Base-by-base conservation (phyloP, 306 rosid genomes). In the Boehmeria nivea region DNA sequence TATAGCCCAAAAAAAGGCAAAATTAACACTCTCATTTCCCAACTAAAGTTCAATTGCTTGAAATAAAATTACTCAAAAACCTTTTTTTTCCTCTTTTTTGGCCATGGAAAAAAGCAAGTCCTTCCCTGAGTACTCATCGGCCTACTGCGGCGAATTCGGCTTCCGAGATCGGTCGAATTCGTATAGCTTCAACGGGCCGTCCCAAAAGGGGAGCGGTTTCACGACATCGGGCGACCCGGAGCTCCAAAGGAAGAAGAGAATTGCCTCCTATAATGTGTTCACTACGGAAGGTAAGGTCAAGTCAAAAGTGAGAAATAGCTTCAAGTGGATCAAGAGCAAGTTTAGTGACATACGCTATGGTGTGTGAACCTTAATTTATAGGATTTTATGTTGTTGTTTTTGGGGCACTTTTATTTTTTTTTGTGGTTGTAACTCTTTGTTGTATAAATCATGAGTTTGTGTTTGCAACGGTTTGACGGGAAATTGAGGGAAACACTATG, bases 321-420 rank as follows among this genome's bases (percentile, higher is more conserved):
- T 88, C 81, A 85, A 83, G 72, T 88, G 96, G 96, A 85, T 88
- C 86, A 85, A 85, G 76, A 78, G 72, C 72, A 88, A 83, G 84
- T 65, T 88, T 69, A 72, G 67, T 31, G 90, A 88, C 62, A 51
- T 64, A 40, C 85, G 90, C 39, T 74, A 78, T 13, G 94, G 94
- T 53, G 77, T 72, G 59, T 84, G 81, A 81, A 16, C 33, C 1
- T 31, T 4, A 0, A 31, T 31, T 4, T 31, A 31, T 31, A 31
- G n/a, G n/a, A n/a, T n/a, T n/a, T n/a, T n/a, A n/a, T n/a, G n/a
- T n/a, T n/a, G n/a, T n/a, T n/a, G n/a, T n/a, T n/a, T n/a, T n/a
- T n/a, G n/a, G n/a, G n/a, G n/a, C n/a, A n/a, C n/a, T n/a, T n/a
- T n/a, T n/a, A n/a, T n/a, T n/a, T n/a, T n/a, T n/a, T n/a, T n/a